Conservation (phyloP, 441 rosid genomes). For the Geranium incanum region DNA sequence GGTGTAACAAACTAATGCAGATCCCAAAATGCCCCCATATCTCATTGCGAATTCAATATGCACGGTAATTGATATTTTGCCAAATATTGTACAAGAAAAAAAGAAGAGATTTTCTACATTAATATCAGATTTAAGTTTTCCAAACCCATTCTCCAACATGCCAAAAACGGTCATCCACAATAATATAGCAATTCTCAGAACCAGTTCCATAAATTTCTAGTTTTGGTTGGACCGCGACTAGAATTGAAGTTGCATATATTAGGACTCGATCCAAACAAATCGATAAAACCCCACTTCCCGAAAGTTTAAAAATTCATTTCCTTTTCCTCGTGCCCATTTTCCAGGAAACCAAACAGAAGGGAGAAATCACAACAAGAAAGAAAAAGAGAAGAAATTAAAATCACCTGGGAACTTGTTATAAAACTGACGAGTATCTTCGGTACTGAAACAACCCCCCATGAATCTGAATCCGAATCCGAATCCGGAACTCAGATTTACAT, state of each 20-base stretch:
- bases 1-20: neutral
- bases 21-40: neutral
- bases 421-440: conserved; percentile 31
- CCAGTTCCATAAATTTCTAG: neutral
- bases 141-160: neutral
- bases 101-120: too few species aligned
- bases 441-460: conserved; percentile 83
- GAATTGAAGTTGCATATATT: neutral
- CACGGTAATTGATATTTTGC: neutral
- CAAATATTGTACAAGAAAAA: neutral
- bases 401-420: conserved; percentile 30
- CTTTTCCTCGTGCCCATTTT: neutral
- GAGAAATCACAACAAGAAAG: neutral
- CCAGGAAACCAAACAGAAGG: conserved; percentile 2
- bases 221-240: neutral
- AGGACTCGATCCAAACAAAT: neutral
- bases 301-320: neutral
- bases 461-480: conserved; percentile 24
- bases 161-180: neutral
- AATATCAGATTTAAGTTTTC: neutral
- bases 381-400: neutral
- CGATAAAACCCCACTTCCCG: neutral
- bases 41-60: conserved; percentile 1
- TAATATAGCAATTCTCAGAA: neutral
- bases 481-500: conserved; percentile 17